Base-by-base conservation (phyloP, 331 rosid species). In the Arachis monticola region DNA sequence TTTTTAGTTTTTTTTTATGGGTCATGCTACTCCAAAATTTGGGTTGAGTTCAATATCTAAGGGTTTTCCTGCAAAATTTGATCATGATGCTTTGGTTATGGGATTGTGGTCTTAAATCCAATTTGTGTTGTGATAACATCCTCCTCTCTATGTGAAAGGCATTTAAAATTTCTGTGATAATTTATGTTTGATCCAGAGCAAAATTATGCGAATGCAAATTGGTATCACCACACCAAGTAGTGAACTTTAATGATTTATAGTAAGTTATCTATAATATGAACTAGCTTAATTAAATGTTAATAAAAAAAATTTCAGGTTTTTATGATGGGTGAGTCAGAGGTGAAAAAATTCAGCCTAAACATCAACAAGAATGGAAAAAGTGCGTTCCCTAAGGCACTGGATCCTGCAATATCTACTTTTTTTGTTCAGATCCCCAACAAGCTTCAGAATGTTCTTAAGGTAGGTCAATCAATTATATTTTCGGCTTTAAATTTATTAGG, bases 361-460 rank as follows among this genome's bases (percentile, higher is more conserved):
- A 76, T 72, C 59, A 55, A 56, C 58, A 87, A 81, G 82, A 87
- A 80, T 68, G 78, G 77, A 75, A 81, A 79, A 65, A 70, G 68
- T 67, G 76, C 86, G 67, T 79, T 56, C 53, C 77, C 67, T 67
- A 82, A 73, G 83, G 62, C 75, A 35, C 68, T 87, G 64, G 60
- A 85, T 77, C 83, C 84, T 52, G 85, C 81, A 40, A 68, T 89
- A 81, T 86, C 95, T 55, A 77, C 87, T 13, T 84, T 88, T 75
- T 77, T 89, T 77, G 88, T 73, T 75, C 93, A 88, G 82, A 85
- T 93, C 10, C 95, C 96, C 67, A 81, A 79, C 77, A 90, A 69
- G 88, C 75, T 92, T 77, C 96, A 88, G 51, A 86, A 77, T 81
- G 77, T 78, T 85, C 61, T 95, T 9, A 84, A 92, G 99, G 99